phyloP scores from a whole-genome alignment of 805 yeast species.

The Lipomyces kockii region DNA sequence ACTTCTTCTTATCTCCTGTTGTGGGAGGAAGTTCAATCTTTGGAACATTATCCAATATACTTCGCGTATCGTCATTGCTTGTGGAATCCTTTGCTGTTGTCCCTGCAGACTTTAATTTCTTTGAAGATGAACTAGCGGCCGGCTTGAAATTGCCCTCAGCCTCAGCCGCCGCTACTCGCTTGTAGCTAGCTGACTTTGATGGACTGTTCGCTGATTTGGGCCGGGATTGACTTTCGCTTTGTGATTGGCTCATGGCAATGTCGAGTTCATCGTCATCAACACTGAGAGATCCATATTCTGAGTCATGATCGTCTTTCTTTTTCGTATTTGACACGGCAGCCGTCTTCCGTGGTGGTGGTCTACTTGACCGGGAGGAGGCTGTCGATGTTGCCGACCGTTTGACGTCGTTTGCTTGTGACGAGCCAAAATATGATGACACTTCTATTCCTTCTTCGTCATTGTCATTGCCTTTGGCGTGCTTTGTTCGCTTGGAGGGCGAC shows the following conservation, averaged over 20 bases:
- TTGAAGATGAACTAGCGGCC: background rate
- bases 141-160: background rate
- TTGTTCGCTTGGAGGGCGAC: background rate
- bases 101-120: background rate
- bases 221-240: background rate
- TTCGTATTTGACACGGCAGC: background rate
- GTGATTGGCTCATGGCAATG: conserved; percentile 3
- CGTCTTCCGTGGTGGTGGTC: background rate
- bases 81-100: background rate
- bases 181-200: background rate
- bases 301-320: conserved; percentile 2
- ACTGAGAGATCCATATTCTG: conserved; percentile 12
- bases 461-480: background rate
- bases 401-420: background rate
- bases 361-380: background rate
- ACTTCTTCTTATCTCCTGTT: background rate
- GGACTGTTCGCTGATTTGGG: background rate
- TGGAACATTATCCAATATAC: background rate
- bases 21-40: background rate
- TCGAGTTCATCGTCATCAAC: conserved; percentile 20
- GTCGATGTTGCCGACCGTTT: conserved; percentile 4
- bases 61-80: background rate
- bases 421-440: conserved; percentile 6
- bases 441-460: background rate
- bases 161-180: background rate